phyloP scores from a whole-genome alignment of 129 eudicot species.

The Artemisia annua region DNA sequence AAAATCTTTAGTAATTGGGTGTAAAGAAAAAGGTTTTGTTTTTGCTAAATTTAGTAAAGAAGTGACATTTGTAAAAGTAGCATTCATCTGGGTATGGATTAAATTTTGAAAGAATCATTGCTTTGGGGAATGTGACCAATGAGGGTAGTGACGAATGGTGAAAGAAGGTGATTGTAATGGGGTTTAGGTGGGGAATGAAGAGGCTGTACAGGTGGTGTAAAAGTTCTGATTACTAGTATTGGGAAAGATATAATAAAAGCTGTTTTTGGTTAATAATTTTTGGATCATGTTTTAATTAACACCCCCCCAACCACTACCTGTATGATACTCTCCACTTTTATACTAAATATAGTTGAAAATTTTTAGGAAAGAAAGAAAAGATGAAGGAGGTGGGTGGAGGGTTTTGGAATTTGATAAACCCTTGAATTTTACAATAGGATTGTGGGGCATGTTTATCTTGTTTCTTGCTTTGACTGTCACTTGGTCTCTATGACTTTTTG shows the following conservation, averaged over 20 bases:
- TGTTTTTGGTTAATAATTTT: not conserved
- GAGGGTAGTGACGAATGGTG: slow-evolving; percentile 30
- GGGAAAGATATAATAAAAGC: not conserved
- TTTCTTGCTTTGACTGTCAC: no score
- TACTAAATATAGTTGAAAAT: no score
- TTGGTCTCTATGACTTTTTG: no score
- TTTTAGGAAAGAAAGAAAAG: no score
- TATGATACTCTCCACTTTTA: no score
- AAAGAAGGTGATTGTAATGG: slow-evolving; percentile 23
- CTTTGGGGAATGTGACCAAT: slow-evolving; percentile 40
- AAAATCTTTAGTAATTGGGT: slow-evolving; percentile 25
- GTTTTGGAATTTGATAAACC: no score
- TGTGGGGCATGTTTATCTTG: no score
- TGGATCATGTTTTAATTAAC: slow-evolving; percentile 6
- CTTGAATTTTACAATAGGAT: no score
- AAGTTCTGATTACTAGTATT: slow-evolving; percentile 32
- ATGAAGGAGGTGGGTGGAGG: no score
- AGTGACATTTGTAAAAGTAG: slow-evolving; percentile 54
- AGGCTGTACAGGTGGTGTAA: slow-evolving; percentile 66
- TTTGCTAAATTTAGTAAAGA: slow-evolving; percentile 47
- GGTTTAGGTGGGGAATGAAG: slow-evolving; percentile 51
- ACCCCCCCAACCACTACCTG: no score
- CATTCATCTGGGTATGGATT: slow-evolving; percentile 38
- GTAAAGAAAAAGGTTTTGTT: not conserved
- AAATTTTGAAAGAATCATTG: slow-evolving; percentile 10